Conservation (phyloP, 257 asterid genomes). For the Solanum sejunctum region DNA sequence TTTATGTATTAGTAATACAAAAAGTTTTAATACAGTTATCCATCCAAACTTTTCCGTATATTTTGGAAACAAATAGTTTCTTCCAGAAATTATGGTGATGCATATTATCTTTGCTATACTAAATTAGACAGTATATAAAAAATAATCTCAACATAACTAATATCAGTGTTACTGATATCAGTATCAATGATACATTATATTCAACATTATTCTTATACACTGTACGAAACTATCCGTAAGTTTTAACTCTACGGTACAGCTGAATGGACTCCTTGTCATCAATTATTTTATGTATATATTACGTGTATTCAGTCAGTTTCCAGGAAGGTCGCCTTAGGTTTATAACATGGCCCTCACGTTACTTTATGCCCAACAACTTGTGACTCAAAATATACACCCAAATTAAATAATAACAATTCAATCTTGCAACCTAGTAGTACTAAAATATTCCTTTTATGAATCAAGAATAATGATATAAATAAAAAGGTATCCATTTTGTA, state of each 20-base stretch:
- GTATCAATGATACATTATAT: too few relatives aligned
- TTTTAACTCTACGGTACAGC: constrained; percentile 34
- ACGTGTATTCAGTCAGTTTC: not conserved
- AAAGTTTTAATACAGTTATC: too few relatives aligned
- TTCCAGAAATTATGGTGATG: too few relatives aligned
- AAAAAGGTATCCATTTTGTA: not conserved
- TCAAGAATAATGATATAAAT: not conserved
- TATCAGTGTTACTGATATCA: not conserved
- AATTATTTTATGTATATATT: not conserved
- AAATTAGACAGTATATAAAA: too few relatives aligned
- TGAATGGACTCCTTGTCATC: too few relatives aligned
- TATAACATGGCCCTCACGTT: not conserved
- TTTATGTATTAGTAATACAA: not conserved
- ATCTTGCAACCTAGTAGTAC: not conserved
- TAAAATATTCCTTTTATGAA: not conserved
- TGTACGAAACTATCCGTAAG: not conserved
- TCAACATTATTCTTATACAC: not conserved
- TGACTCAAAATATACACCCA: not conserved
- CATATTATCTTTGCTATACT: too few relatives aligned
- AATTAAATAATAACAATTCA: not conserved
- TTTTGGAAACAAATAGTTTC: too few relatives aligned
- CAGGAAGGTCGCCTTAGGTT: constrained; percentile 6
- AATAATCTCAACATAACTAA: too few relatives aligned
- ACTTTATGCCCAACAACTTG: not conserved
- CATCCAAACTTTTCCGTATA: too few relatives aligned